These are phyloP conservation scores for Selaginella moellendorffii DNA, from an alignment of 75 land plant species.

Conservation along the genomic window DNA sequence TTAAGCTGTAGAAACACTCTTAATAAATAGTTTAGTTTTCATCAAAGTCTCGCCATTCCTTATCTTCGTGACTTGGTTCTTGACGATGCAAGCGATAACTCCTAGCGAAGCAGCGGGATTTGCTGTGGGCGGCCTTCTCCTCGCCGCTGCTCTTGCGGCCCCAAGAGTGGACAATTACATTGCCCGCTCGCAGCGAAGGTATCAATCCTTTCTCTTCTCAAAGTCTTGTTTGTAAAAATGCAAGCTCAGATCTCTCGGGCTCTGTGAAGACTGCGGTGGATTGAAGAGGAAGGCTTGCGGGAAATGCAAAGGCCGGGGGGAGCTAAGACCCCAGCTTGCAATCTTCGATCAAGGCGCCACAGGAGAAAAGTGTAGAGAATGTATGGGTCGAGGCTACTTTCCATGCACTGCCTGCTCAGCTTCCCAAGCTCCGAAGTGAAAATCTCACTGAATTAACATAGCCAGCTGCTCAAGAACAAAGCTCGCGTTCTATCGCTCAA, in stretches of 20 bases:
- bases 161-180: slow-evolving; percentile 60
- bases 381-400: neutral
- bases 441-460: too few species aligned
- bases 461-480: too few species aligned
- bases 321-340: neutral
- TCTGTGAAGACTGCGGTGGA: neutral
- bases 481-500: too few species aligned
- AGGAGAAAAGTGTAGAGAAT: neutral
- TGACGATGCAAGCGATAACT: slow-evolving; percentile 43
- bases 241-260: neutral
- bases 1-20: too few species aligned
- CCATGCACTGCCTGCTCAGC: neutral
- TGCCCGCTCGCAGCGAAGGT: slow-evolving; percentile 61
- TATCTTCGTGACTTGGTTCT: too few species aligned
- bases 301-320: neutral
- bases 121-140: slow-evolving; percentile 48
- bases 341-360: neutral
- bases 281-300: neutral
- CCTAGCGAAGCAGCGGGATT: slow-evolving; percentile 58
- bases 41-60: too few species aligned
- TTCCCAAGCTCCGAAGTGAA: too few species aligned
- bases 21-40: too few species aligned
- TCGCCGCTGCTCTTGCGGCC: slow-evolving; percentile 53
- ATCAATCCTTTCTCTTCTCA: neutral
- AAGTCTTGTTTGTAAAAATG: too few species aligned